Conservation (phyloP, 169 alveolate genomes). For the Cystoisospora suis region DNA sequence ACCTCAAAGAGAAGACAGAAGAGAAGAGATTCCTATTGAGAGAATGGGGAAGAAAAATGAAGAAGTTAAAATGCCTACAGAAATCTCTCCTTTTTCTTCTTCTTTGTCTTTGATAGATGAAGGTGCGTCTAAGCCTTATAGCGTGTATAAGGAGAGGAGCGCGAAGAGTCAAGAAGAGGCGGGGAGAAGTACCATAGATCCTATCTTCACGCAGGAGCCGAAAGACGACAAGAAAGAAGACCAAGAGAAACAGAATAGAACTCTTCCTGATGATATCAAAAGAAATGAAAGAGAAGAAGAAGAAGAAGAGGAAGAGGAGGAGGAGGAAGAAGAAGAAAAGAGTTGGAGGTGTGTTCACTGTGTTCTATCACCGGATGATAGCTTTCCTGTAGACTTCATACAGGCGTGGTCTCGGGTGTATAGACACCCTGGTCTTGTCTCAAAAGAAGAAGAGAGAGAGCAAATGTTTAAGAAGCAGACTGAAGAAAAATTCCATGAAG, state of each 20-base stretch:
- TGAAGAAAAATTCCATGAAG: neutral
- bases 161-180: neutral
- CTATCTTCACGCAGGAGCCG: neutral
- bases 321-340: neutral
- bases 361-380: neutral
- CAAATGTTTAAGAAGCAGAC: neutral
- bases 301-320: neutral
- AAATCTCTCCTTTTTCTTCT: too few relatives aligned
- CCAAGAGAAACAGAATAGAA: neutral
- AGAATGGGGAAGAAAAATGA: too few relatives aligned
- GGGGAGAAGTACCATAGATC: neutral
- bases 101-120: too few relatives aligned
- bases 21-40: too few relatives aligned
- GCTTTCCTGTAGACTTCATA: neutral
- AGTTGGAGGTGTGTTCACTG: conserved; percentile 13
- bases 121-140: neutral
- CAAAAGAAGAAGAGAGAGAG: neutral
- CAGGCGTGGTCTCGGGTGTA: neutral
- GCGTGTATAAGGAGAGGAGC: neutral
- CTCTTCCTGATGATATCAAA: neutral
- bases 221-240: neutral
- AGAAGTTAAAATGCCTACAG: too few relatives aligned
- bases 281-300: neutral
- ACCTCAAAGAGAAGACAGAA: neutral
- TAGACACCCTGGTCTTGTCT: neutral